Conservation (phyloP, 495 filamentous ascomycete species). For the Trichocladium antarcticum region DNA sequence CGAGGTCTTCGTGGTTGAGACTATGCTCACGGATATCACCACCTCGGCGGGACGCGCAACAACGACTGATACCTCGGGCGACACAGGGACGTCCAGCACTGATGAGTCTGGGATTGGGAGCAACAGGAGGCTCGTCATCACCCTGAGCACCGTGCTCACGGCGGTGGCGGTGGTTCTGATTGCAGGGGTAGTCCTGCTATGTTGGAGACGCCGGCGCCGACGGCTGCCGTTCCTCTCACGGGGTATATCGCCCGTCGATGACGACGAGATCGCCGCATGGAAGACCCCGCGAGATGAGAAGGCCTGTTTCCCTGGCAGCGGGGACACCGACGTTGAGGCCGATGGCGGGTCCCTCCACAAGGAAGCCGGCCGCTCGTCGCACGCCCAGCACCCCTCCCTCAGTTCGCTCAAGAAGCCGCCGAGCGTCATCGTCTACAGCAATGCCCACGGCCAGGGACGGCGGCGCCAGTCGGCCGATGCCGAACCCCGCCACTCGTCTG, state of each 20-base stretch:
- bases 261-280: slow-evolving; percentile 44
- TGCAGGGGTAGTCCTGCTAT: slow-evolving; percentile 21
- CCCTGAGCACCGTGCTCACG: slow-evolving; percentile 34
- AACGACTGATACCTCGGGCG: slow-evolving; percentile 1
- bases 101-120: slow-evolving; percentile 9
- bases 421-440: slow-evolving; percentile 38
- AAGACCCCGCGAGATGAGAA: slow-evolving; percentile 27
- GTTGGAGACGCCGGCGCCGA: slow-evolving; percentile 22
- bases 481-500: slow-evolving; percentile 26
- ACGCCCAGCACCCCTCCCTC: slow-evolving; percentile 30
- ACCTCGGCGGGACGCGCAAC: slow-evolving; percentile 7
- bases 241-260: slow-evolving; percentile 40
- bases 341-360: slow-evolving; percentile 16
- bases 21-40: slow-evolving; percentile 18
- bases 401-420: slow-evolving; percentile 33
- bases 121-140: slow-evolving; percentile 30
- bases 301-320: slow-evolving; percentile 6
- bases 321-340: slow-evolving; percentile 16
- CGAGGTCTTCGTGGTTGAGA: slow-evolving; percentile 10
- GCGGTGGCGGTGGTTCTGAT: slow-evolving; percentile 28
- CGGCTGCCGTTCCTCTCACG: slow-evolving; percentile 32
- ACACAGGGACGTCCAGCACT: slow-evolving; percentile 9
- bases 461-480: slow-evolving; percentile 27
- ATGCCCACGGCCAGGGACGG: slow-evolving; percentile 7
- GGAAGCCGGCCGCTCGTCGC: slow-evolving; percentile 15